Base-by-base conservation (phyloP, 352 stramenopile species). In the Pythium rishiriense region DNA sequence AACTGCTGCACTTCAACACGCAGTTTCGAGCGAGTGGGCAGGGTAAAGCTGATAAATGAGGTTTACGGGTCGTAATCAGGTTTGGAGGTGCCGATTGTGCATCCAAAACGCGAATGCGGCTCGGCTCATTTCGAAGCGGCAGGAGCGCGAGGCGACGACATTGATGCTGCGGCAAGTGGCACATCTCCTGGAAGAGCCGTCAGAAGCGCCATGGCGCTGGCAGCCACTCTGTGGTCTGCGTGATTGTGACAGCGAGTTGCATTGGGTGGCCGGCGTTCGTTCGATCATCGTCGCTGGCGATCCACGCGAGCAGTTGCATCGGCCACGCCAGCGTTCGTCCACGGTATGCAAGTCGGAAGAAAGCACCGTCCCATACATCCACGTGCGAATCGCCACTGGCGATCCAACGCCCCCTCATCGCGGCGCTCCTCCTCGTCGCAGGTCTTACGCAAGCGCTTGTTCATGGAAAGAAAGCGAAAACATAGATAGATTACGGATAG, bases 371-470 rank as follows among this genome's bases (percentile, higher is more conserved):
- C 41, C 41, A 28, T 47, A 47, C 41, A n/a, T 25, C 25, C 14
- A n/a, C 11, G 19, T n/a, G 19, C 11, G 37, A 43, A 24, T 47
- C 19, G 41, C 21, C 41, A n/a, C 41, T 47, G 19, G 41, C 41
- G 41, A 47, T 24, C 41, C 21, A 14, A 26, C 41, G 41, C 14
- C 37, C 37, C 37, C 37, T 43, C 37, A 47, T 24, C 41, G 21
- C 12, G 35, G n/a, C 14, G 37, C 37, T 43, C 37, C 22, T 51
- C 45, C 45, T 51, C 45, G 45, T 51, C 45, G 45, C 45, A 51
- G 19, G 45, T 7, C 45, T 6, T 51, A 51, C 45, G 45, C 45
- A 51, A 51, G 45, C 45, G 25, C 22, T 15, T 24, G 12, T 49
- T 25, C 41, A 47, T 47, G 41, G 41, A 47, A 47, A 25, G 41